Percentiles rank a stretch among this genome's conserved stretches.
Conservation (phyloP, 352 stramenopile species). For the Stephanocyclus meneghinianus region DNA sequence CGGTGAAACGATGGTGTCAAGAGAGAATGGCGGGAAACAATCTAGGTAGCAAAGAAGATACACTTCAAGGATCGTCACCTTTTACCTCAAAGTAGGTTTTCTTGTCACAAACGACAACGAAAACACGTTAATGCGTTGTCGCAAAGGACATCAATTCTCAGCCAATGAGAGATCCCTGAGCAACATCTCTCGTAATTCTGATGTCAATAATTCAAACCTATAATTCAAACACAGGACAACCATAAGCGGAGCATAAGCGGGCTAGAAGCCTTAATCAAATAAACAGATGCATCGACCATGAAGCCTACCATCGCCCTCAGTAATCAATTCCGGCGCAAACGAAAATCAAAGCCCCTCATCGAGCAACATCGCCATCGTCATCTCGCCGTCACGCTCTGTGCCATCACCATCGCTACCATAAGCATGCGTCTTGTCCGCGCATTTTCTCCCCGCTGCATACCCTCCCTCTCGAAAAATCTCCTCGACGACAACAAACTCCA, state of each 20-base stretch:
- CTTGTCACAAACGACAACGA: too few species aligned
- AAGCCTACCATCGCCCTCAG: not conserved
- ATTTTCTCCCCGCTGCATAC: not conserved
- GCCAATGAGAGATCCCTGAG: not conserved
- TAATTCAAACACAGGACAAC: too few species aligned
- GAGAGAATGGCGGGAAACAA: not conserved
- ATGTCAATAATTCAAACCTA: too few species aligned
- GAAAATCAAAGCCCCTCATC: not conserved
- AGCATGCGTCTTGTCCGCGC: not conserved
- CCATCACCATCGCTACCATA: not conserved
- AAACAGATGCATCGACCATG: not conserved
- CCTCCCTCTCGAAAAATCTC: not conserved
- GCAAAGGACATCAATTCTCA: conserved; percentile 2
- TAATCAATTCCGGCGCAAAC: not conserved
- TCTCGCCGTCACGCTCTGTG: too few species aligned
- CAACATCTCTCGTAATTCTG: too few species aligned
- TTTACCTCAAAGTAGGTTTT: not conserved
- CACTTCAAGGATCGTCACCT: not conserved
- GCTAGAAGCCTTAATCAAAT: not conserved
- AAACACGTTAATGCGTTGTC: not conserved
- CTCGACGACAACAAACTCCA: not conserved
- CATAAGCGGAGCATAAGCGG: too few species aligned
- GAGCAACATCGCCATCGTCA: too few species aligned
- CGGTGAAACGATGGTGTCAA: not conserved
- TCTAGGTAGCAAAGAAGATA: not conserved